phyloP scores from a whole-genome alignment of 257 asterid species.

The Anisodus tanguticus region DNA sequence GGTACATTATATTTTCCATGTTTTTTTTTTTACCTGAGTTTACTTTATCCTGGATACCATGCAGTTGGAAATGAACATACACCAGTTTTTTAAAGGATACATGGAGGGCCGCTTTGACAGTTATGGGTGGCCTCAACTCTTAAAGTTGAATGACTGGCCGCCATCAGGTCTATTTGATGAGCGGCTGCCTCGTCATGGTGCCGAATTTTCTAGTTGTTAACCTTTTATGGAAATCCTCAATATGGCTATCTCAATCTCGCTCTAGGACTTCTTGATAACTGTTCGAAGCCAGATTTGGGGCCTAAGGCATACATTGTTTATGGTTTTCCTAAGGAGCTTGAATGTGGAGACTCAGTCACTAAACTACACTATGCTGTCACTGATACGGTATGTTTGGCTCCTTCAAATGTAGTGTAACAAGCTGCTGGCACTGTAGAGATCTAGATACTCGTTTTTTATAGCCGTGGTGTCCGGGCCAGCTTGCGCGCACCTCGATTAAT shows the following conservation, averaged over 20 bases:
- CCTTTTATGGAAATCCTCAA: conserved; percentile 27
- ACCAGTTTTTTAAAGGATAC: conserved; percentile 70
- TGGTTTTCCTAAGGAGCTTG: conserved; percentile 20
- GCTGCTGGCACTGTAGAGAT: neutral
- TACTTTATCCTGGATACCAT: too few relatives aligned
- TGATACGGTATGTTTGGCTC: conserved; percentile 11
- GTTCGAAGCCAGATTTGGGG: conserved; percentile 6
- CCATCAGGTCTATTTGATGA: conserved; percentile 28
- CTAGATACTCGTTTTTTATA: neutral
- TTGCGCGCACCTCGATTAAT: too few relatives aligned
- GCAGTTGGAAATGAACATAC: conserved; percentile 73
- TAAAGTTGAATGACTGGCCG: conserved; percentile 27
- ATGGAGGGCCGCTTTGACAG: conserved; percentile 37
- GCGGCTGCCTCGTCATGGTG: conserved; percentile 26
- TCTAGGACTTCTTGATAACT: conserved; percentile 24
- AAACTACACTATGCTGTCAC: conserved; percentile 11
- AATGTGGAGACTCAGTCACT: conserved; percentile 27
- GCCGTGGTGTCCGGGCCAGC: too few relatives aligned
- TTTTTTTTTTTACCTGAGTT: neutral
- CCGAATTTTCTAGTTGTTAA: conserved; percentile 11
- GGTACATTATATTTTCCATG: neutral
- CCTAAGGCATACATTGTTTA: conserved; percentile 26
- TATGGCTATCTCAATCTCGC: conserved; percentile 22
- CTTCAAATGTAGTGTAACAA: neutral
- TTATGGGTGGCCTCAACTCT: conserved; percentile 16